These are phyloP conservation scores for Cordia subcordata DNA, from an alignment of 257 asterid genomes.

Conservation along the genomic window DNA sequence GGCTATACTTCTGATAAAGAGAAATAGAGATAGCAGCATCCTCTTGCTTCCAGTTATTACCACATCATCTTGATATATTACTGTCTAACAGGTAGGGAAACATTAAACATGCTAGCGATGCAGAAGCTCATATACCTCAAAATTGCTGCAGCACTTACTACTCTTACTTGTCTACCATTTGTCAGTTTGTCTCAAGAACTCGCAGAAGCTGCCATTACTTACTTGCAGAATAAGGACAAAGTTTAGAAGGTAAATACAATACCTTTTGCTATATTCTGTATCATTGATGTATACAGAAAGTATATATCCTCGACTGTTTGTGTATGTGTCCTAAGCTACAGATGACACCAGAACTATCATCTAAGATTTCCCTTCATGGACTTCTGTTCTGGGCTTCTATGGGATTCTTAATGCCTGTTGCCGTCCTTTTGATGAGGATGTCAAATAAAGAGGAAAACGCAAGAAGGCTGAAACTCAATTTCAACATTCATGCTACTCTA, in stretches of 20 bases:
- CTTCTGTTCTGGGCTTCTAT: conserved; percentile 81
- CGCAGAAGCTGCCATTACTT: not conserved
- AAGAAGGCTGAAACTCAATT: conserved; percentile 43
- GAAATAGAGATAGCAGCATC: not conserved
- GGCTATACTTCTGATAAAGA: not conserved
- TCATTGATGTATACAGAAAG: too few relatives aligned
- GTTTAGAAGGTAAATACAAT: conserved; percentile 26
- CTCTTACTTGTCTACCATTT: conserved; percentile 18
- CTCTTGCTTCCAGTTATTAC: too few relatives aligned
- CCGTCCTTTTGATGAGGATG: conserved; percentile 57
- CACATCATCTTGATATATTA: too few relatives aligned
- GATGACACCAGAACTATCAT: conserved; percentile 40
- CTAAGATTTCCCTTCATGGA: conserved; percentile 69
- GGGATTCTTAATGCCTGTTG: conserved; percentile 72
- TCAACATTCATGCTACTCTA: conserved; percentile 53
- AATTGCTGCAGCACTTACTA: too few relatives aligned
- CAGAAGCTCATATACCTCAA: conserved; percentile 26
- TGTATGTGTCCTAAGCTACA: too few relatives aligned
- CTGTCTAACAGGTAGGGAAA: too few relatives aligned
- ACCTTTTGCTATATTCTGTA: too few relatives aligned
- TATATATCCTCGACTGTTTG: too few relatives aligned
- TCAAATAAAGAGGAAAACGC: conserved; percentile 44
- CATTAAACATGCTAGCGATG: conserved; percentile 16
- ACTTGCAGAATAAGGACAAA: conserved; percentile 30
- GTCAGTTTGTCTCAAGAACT: conserved; percentile 27